Conservation (phyloP, 1,284 basidiomycete genomes). For the Leccinum huronense region DNA sequence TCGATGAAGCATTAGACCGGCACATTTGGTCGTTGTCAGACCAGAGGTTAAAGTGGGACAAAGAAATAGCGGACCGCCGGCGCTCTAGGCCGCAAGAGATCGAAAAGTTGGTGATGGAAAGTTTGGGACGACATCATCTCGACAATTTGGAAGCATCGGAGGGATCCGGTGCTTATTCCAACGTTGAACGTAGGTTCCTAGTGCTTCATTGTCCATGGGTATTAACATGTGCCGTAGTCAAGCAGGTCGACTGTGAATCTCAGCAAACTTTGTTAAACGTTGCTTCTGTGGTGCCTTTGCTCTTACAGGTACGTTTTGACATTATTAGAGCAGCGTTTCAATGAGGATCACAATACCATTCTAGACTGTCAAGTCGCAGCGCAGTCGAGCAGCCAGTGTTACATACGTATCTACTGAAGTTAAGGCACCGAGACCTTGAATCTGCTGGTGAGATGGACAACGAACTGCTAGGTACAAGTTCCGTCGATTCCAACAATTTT, state of each 20-base stretch:
- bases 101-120: conserved; percentile 41
- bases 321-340: not conserved
- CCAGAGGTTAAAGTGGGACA: conserved; percentile 66
- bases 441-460: not conserved
- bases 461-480: not conserved
- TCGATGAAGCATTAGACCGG: conserved; percentile 77
- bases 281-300: conserved; percentile 44
- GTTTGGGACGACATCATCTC: conserved; percentile 19
- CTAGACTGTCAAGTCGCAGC: conserved; percentile 47
- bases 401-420: conserved; percentile 45
- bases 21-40: conserved; percentile 69
- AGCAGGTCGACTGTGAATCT: conserved; percentile 14
- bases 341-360: not conserved
- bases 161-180: not conserved
- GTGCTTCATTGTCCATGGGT: not conserved
- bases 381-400: conserved; percentile 43
- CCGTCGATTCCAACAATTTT: not conserved
- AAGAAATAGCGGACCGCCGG: conserved; percentile 60
- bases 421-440: conserved; percentile 45
- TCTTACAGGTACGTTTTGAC: conserved; percentile 47
- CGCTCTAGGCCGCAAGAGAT: conserved; percentile 56
- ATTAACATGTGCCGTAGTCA: conserved; percentile 19
- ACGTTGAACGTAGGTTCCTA: conserved; percentile 16
- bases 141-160: conserved; percentile 15
- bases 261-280: conserved; percentile 16